phyloP scores from a whole-genome alignment of 441 rosid species.

The Mallotus repandus region DNA sequence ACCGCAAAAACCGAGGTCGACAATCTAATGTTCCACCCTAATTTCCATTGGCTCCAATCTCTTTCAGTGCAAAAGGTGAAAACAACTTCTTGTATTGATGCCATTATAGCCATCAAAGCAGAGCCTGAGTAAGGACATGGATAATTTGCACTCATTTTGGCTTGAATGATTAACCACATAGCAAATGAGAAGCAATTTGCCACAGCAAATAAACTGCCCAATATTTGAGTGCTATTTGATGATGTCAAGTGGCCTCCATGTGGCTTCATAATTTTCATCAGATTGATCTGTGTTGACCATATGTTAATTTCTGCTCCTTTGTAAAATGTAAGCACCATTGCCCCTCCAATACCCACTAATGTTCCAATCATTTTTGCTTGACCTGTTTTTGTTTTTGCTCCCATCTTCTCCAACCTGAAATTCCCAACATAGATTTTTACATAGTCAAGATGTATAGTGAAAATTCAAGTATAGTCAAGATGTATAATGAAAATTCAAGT shows the following conservation, averaged over 20 bases:
- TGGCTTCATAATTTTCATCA: slow-evolving; percentile 18
- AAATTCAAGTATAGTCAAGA: background rate
- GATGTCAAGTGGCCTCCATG: slow-evolving; percentile 4
- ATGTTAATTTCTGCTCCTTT: slow-evolving; percentile 28
- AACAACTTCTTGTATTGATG: slow-evolving; percentile 16
- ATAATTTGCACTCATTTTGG: slow-evolving; percentile 14
- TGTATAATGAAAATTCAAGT: background rate
- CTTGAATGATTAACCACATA: slow-evolving; percentile 36
- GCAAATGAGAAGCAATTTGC: slow-evolving; percentile 24
- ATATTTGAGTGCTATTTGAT: background rate
- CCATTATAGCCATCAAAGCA: slow-evolving; percentile 21
- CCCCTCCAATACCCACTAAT: slow-evolving; percentile 30
- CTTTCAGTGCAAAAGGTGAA: slow-evolving; percentile 15
- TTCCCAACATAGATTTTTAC: background rate
- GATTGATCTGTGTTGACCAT: slow-evolving; percentile 18
- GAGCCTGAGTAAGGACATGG: slow-evolving; percentile 28
- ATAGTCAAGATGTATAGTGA: background rate
- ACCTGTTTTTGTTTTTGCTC: slow-evolving; percentile 14
- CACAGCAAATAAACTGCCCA: slow-evolving; percentile 18
- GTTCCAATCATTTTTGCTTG: slow-evolving; percentile 37
- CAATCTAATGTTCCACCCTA: slow-evolving; percentile 21
- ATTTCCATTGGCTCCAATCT: slow-evolving; percentile 20
- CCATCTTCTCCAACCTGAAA: slow-evolving; percentile 29
- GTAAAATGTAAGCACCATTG: slow-evolving; percentile 37
- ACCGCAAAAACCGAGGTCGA: background rate